Percentiles rank a stretch among this genome's conserved stretches.
Conservation (phyloP, 208 protist genomes). For the Phytomonas sp. region DNA sequence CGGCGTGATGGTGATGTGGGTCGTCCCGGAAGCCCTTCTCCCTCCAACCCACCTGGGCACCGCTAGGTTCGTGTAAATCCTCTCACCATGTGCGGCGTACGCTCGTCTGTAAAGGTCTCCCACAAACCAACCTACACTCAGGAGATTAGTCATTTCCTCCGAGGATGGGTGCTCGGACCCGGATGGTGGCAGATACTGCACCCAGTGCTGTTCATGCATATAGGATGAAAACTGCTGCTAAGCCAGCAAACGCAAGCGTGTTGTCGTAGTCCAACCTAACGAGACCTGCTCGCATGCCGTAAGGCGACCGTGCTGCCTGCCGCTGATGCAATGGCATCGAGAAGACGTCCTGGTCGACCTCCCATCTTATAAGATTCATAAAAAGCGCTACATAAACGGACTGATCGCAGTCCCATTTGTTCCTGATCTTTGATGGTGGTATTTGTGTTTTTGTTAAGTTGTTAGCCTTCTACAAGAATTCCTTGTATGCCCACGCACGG, state of each 20-base stretch:
- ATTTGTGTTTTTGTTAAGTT: background rate
- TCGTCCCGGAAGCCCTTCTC: background rate
- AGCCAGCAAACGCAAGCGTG: background rate
- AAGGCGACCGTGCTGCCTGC: background rate
- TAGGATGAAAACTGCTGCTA: background rate
- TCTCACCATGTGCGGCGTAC: background rate
- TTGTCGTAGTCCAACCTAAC: background rate
- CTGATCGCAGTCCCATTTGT: background rate
- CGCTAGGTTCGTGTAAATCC: background rate
- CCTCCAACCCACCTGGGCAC: background rate
- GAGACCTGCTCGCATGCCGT: background rate
- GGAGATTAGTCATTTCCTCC: background rate
- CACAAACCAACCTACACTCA: background rate
- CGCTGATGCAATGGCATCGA: background rate
- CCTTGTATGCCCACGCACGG: background rate
- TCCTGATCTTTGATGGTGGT: background rate
- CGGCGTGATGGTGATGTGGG: conserved; percentile 1
- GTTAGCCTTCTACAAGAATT: background rate
- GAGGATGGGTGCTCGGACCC: background rate
- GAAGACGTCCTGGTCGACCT: background rate
- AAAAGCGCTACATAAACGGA: background rate
- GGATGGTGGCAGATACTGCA: background rate
- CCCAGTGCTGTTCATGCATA: background rate
- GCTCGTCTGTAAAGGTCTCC: background rate
- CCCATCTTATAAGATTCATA: background rate